Conservation (phyloP, 331 rosid genomes). For the Quercus phellos region DNA sequence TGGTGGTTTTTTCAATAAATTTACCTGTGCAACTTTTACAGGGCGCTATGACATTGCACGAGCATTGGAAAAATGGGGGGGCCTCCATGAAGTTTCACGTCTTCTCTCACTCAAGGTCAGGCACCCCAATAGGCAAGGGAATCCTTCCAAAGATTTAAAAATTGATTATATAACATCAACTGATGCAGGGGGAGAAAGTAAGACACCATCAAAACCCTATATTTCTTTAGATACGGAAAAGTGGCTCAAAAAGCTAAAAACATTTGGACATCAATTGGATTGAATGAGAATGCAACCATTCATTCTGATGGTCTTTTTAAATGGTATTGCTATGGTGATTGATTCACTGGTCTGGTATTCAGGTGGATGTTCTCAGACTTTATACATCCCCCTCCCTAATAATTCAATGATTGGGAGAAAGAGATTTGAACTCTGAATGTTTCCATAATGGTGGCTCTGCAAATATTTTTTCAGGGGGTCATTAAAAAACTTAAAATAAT, state of each 20-base stretch:
- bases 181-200: slow-evolving; percentile 35
- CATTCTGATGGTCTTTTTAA: neutral
- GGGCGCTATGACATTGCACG: slow-evolving; percentile 90
- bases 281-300: slow-evolving; percentile 30
- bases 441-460: fast-evolving
- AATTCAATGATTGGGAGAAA: too few relatives aligned
- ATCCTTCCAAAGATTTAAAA: slow-evolving; percentile 47
- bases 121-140: slow-evolving; percentile 51
- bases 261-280: slow-evolving; percentile 79
- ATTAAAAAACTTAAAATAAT: too few relatives aligned
- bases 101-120: slow-evolving; percentile 74
- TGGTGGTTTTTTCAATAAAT: slow-evolving; percentile 1
- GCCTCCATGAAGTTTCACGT: slow-evolving; percentile 83
- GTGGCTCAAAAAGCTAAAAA: slow-evolving; percentile 65
- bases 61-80: slow-evolving; percentile 94
- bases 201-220: slow-evolving; percentile 40
- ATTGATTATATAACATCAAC: slow-evolving; percentile 26
- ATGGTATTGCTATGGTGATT: too few relatives aligned
- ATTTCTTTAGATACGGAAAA: slow-evolving; percentile 66
- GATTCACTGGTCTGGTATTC: too few relatives aligned
- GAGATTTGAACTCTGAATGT: too few relatives aligned
- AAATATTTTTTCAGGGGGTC: too few relatives aligned
- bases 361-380: too few relatives aligned
- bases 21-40: slow-evolving; percentile 16
- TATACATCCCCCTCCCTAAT: too few relatives aligned